phyloP scores from a whole-genome alignment of 2,329 filamentous ascomycete species.

The Penicillium sp. region DNA sequence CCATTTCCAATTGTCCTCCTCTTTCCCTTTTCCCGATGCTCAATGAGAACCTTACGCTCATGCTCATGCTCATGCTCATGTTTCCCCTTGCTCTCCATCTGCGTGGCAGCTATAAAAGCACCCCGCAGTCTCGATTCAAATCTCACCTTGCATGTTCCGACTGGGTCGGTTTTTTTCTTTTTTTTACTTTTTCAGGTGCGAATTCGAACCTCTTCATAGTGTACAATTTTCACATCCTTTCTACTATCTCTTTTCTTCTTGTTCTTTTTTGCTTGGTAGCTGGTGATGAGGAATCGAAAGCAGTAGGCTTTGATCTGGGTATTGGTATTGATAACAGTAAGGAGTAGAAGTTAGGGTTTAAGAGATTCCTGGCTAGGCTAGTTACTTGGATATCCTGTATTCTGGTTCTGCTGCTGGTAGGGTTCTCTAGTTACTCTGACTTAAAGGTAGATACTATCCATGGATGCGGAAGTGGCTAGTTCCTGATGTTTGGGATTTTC shows the following conservation, averaged over 20 bases:
- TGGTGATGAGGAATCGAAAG: background rate
- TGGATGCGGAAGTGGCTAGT: background rate
- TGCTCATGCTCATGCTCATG: conserved; percentile 3
- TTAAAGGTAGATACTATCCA: background rate
- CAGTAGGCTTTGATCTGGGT: background rate
- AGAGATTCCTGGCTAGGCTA: background rate
- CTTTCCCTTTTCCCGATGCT: background rate
- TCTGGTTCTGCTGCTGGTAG: background rate
- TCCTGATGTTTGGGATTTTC: background rate
- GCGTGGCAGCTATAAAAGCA: background rate
- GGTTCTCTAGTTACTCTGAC: background rate
- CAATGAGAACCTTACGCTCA: background rate
- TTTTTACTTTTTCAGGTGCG: conserved; percentile 13
- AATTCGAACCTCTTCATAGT: conserved; percentile 27
- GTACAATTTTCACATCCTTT: conserved; percentile 30
- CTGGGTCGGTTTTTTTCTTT: conserved; percentile 23
- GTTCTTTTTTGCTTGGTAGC: background rate
- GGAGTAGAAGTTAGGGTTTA: background rate
- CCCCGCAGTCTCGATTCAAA: background rate
- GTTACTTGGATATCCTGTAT: background rate
- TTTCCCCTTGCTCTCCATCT: conserved; percentile 6
- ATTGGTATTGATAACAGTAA: background rate
- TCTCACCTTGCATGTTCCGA: conserved; percentile 28
- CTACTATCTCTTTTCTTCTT: conserved; percentile 6
- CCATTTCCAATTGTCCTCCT: conserved; percentile 5